A percentile compares a stretch with the other conserved stretches of the same genome.
phyloP scores from a whole-genome alignment of 441 rosid genomes.

The Euphorbia celastroides region DNA sequence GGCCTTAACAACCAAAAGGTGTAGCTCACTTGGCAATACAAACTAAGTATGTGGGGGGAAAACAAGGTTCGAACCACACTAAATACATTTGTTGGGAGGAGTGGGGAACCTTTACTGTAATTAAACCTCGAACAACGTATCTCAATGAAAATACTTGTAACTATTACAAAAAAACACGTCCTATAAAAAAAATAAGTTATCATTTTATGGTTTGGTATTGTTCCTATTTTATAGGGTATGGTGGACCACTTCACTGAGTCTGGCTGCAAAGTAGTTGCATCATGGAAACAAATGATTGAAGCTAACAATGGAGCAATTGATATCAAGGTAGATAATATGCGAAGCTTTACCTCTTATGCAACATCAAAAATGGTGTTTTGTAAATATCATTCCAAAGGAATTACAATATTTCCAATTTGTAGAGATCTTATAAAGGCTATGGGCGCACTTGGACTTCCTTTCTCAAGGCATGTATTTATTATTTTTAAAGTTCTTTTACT shows the following conservation, averaged over 20 bases:
- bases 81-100: too few species aligned
- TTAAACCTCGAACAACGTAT: too few species aligned
- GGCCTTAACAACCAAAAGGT: too few species aligned
- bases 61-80: too few species aligned
- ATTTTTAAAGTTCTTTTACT: too few species aligned
- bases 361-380: slow-evolving; percentile 17
- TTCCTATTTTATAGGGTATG: neutral
- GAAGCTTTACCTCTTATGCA: slow-evolving; percentile 13
- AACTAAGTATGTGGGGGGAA: too few species aligned
- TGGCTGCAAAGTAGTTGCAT: neutral
- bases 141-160: too few species aligned
- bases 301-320: slow-evolving; percentile 11
- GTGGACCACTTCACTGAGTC: slow-evolving; percentile 12
- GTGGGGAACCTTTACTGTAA: too few species aligned
- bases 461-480: neutral
- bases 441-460: slow-evolving; percentile 8
- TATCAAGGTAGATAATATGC: slow-evolving; percentile 13
- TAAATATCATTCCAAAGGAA: slow-evolving; percentile 6
- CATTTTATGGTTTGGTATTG: too few species aligned
- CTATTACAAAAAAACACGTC: too few species aligned
- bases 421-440: neutral
- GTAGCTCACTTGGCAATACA: too few species aligned
- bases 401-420: neutral
- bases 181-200: too few species aligned
- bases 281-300: slow-evolving; percentile 17